Base-by-base conservation (phyloP, 78 protist species). In the Isochrysis galbana region DNA sequence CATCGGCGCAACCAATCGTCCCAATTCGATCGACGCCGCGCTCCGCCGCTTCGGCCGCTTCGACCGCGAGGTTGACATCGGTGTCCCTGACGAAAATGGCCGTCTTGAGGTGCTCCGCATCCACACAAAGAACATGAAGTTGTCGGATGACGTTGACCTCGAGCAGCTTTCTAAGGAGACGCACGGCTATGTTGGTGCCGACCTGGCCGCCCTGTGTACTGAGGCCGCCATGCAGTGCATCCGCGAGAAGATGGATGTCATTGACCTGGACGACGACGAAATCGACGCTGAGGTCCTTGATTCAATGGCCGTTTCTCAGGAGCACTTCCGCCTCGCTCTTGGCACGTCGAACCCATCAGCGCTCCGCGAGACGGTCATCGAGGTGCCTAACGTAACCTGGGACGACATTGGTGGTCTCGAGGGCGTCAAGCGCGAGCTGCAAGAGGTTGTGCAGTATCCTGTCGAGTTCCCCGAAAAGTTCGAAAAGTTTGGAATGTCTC, bases 131-230 rank as follows among this genome's bases (percentile, higher is more conserved):
- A 99, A 99, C 97, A 99, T 99, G 99, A 98, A 98, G 97, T 96
- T 99, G 47, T 96, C 74, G 44, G 99, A 96, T 39, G 97, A 99
- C 41, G 99, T 99, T 44, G 99, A 99, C 94, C 98, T 99, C 25
- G 99, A 98, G 91, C 74, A 90, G 67, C 84, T 97, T 55, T 32
- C 87, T 2, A 41, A n/a, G 46, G 99, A 98, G 93, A 98, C 99
- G 74, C 99, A 99, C 96, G 99, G 99, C 42, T 99, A 90, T 93
- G 99, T 99, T 47, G 99, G 99, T 26, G 98, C 99, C 7, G 99
- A 99, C 87, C 38, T 99, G 41, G 99, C 99, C 0, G 97, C 97
- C 44, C 98, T 99, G 39, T 98, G 99, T 92, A 98, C 99, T 2
- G 99, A 99, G 95, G 99, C 99, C 0, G 99, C 99, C 22, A 96